Evolutionary conservation across 345 rosid genomes (phyloP).

Genomic region (Melaleuca alternifolia): DNA sequence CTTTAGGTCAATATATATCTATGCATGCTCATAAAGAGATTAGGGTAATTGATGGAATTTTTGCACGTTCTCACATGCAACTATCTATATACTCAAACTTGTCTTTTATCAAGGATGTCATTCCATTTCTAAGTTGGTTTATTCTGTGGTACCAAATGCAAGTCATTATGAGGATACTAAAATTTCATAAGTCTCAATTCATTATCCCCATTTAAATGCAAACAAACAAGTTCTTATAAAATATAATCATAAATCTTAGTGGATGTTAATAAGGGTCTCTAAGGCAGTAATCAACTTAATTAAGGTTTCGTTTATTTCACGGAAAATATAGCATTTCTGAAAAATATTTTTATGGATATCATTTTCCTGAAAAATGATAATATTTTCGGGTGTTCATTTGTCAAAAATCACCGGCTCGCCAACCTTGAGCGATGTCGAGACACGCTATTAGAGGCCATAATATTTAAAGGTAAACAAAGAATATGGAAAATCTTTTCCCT

Average conservation of each 20-base stretch:
- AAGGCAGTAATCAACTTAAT: background rate
- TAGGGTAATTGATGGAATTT: background rate
- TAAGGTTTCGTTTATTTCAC: too few relatives aligned
- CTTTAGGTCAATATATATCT: background rate
- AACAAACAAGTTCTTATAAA: background rate
- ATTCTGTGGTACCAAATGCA: rapidly evolving
- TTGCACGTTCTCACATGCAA: rapidly evolving
- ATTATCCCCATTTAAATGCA: background rate
- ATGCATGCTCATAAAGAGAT: background rate
- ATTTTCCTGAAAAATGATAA: too few relatives aligned
- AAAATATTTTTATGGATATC: too few relatives aligned
- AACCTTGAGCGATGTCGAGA: too few relatives aligned
- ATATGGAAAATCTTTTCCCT: too few relatives aligned
- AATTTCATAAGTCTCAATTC: background rate
- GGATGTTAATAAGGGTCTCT: background rate
- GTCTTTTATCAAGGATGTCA: background rate
- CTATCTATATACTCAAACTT: background rate
- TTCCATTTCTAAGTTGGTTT: background rate
- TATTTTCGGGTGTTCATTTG: too few relatives aligned
- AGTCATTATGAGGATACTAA: background rate
- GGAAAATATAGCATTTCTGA: too few relatives aligned
- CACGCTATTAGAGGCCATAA: too few relatives aligned
- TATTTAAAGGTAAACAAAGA: too few relatives aligned
- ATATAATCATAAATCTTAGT: background rate
- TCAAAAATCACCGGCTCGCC: too few relatives aligned